Conservation (phyloP, 208 protist genomes). For the Acanthamoeba culbertsoni region DNA sequence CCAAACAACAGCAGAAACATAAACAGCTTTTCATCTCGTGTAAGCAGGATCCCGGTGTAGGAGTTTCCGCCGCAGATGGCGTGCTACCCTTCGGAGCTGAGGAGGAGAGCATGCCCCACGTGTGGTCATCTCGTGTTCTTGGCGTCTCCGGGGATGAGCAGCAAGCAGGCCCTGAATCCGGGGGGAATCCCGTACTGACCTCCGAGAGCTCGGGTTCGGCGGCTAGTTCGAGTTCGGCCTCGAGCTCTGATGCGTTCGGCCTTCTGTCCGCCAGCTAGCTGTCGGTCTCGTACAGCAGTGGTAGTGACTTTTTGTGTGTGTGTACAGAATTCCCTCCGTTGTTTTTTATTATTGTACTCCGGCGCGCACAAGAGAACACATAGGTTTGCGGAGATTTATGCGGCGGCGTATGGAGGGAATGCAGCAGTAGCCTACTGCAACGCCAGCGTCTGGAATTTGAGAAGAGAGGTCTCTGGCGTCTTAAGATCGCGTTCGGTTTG, state of each 20-base stretch:
- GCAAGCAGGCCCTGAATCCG: background rate
- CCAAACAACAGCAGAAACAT: too few relatives aligned
- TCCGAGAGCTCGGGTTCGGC: background rate
- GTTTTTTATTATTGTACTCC: too few relatives aligned
- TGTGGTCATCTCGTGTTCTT: background rate
- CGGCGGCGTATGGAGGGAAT: too few relatives aligned
- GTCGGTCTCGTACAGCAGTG: too few relatives aligned
- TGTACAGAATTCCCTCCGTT: too few relatives aligned
- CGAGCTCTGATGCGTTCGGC: background rate
- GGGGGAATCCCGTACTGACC: background rate
- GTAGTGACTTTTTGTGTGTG: too few relatives aligned
- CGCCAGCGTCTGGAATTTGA: background rate
- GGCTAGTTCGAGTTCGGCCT: background rate
- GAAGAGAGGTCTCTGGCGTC: background rate
- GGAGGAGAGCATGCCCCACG: background rate
- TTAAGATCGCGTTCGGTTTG: constrained; percentile 28
- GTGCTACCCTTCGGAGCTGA: background rate
- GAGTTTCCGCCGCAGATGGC: background rate
- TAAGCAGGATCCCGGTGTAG: background rate
- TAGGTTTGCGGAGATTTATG: too few relatives aligned
- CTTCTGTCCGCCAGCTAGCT: background rate
- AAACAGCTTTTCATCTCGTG: too few relatives aligned
- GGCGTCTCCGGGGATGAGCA: background rate
- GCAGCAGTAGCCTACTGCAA: too few relatives aligned
- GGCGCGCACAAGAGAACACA: too few relatives aligned